Percentiles rank a stretch among this genome's conserved stretches.
phyloP scores from a whole-genome alignment of 2,329 filamentous ascomycete species.

The Colletotrichum gigasporum region DNA sequence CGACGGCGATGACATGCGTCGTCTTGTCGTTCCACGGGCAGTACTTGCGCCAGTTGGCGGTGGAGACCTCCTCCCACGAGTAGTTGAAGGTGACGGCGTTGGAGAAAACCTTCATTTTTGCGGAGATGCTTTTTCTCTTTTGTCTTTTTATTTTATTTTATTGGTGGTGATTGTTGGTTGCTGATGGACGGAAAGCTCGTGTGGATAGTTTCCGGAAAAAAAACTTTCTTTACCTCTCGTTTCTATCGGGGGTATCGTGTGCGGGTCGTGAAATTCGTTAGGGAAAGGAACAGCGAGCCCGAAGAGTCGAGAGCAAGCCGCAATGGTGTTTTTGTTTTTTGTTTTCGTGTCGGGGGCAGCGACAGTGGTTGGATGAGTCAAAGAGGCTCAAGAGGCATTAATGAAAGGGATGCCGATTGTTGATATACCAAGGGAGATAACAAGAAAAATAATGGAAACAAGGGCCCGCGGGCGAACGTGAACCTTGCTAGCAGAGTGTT shows the following conservation, averaged over 20 bases:
- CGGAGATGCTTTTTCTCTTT: conserved; percentile 12
- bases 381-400: neutral
- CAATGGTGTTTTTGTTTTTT: neutral
- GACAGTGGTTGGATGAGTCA: conserved; percentile 14
- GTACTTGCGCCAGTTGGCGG: conserved; percentile 98
- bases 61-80: conserved; percentile 98
- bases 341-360: conserved; percentile 1
- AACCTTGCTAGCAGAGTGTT: conserved; percentile 26
- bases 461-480: neutral
- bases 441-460: conserved; percentile 1
- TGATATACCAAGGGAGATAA: neutral
- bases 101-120: conserved; percentile 96
- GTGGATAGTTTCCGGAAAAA: neutral
- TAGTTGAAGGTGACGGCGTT: conserved; percentile 93
- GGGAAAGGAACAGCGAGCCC: neutral
- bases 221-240: neutral
- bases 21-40: conserved; percentile 99
- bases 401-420: neutral
- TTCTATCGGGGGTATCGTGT: neutral
- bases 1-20: conserved; percentile 95
- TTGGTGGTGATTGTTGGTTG: neutral
- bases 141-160: neutral
- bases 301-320: neutral
- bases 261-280: conserved; percentile 1
- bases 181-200: neutral